Percentiles rank a stretch among this genome's conserved stretches.
phyloP scores from a whole-genome alignment of 768 basidiomycete genomes.

The Kwoniella botswanensis region DNA sequence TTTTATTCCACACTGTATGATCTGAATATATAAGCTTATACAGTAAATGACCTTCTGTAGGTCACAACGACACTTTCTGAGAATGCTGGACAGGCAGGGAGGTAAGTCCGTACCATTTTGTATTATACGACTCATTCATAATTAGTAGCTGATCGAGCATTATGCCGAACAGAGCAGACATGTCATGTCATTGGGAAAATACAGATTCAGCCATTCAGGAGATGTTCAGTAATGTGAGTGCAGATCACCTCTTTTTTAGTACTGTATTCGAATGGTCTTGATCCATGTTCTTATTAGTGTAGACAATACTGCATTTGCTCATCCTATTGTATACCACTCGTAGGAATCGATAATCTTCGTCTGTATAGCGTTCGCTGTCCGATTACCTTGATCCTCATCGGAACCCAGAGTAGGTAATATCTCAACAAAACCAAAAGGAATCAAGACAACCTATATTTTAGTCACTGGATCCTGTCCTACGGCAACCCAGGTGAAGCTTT shows the following conservation, averaged over 20 bases:
- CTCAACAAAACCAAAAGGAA: too few species aligned
- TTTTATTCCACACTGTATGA: too few species aligned
- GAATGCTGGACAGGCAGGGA: conserved; percentile 52
- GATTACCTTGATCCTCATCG: conserved; percentile 20
- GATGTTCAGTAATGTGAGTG: conserved; percentile 50
- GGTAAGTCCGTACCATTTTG: conserved; percentile 32
- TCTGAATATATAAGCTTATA: not conserved
- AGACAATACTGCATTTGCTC: not conserved
- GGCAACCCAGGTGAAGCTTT: too few species aligned
- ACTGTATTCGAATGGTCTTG: not conserved
- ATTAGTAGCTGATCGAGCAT: too few species aligned
- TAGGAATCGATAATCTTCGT: conserved; percentile 54
- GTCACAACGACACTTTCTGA: conserved; percentile 47
- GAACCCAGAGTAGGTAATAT: too few species aligned
- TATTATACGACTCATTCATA: too few species aligned
- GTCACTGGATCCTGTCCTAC: too few species aligned
- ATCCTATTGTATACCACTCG: not conserved
- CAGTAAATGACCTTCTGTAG: conserved; percentile 12
- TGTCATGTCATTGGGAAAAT: conserved; percentile 56
- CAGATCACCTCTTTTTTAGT: not conserved
- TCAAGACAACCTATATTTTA: not conserved
- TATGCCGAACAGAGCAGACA: conserved; percentile 39
- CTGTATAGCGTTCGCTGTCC: conserved; percentile 48
- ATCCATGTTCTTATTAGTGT: not conserved
- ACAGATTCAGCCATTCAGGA: conserved; percentile 51